Evolutionary conservation across 768 basidiomycete species (phyloP), one percentile per base, ranked within the genome.

Genomic region (Leccinum truebloodii): DNA sequence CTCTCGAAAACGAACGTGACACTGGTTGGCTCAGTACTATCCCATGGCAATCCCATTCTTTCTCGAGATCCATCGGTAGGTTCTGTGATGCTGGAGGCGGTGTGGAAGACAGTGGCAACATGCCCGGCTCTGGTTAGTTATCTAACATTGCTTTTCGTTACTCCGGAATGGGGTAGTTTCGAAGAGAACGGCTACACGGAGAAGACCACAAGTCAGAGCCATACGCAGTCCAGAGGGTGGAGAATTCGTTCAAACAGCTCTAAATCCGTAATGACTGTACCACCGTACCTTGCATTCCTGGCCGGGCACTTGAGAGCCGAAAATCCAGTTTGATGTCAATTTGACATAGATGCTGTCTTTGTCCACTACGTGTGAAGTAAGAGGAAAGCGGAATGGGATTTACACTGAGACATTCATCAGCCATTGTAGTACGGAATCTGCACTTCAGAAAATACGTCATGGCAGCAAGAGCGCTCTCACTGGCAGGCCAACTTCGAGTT

Each of bases 31-130:
- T 70, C 69, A 92, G 75, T 93, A n/a, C n/a, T n/a, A 94, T 4
- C 89, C 92, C 54, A 89, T 86, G 13, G 92, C 89, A 37, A 93
- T 81, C 16, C 93, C 94, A 64, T 93, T 89, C 80, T 95, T 95
- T 69, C 94, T 83, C 16, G 90, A 92, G 73, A 80, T 10, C 91
- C 90, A 64, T 93, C 84, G 0, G 74, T 69, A 66, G 90, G 67
- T 68, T 95, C 92, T 16, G 96, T 73, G 62, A 97, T 94, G 18
- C 3, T 0, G 85, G 85, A 0, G 95, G 90, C 3, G 80, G 75
- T 0, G 83, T 96, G 1, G 94, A 96, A 0, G 94, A 95, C 22
- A 97, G 75, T 0, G 95, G 92, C 4, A 94, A 87, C 74, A 96
- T 97, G 7, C 88, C 85, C 1, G 90, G 81, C 62, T 84, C 87